phyloP scores from a whole-genome alignment of 148 eudicot genomes.

The Pouteria glomerata region DNA sequence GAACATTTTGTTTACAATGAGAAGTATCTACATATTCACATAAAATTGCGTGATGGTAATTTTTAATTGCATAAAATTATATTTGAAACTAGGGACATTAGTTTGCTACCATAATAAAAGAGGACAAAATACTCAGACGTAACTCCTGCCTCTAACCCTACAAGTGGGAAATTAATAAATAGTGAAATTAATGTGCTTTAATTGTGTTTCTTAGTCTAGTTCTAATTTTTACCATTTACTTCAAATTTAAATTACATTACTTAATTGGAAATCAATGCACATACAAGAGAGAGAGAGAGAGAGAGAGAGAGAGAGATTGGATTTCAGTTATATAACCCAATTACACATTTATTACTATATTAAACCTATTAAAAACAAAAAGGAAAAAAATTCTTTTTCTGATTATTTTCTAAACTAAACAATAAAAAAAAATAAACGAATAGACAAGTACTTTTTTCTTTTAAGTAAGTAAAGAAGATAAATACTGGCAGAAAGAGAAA shows the following conservation, averaged over 20 bases:
- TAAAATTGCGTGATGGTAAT: not conserved
- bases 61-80: not conserved
- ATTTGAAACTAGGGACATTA: not conserved
- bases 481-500: too few relatives aligned
- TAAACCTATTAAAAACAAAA: not conserved
- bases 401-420: too few relatives aligned
- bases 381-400: too few relatives aligned
- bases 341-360: too few relatives aligned
- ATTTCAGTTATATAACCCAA: constrained; percentile 10
- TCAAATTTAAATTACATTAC: constrained; percentile 1
- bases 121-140: not conserved
- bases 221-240: constrained; percentile 14
- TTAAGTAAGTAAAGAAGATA: too few relatives aligned
- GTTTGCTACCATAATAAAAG: not conserved
- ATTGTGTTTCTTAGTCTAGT: constrained; percentile 7
- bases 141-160: not conserved
- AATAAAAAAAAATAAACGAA: too few relatives aligned
- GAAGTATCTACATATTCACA: too few relatives aligned
- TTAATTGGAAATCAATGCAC: not conserved
- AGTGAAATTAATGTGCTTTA: constrained; percentile 11
- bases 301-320: constrained; percentile 10
- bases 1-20: too few relatives aligned
- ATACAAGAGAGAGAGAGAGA: not conserved
- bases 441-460: too few relatives aligned
- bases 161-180: not conserved